phyloP scores from a whole-genome alignment of 1,139 yeast species.

The Candida tetrigidarum region DNA sequence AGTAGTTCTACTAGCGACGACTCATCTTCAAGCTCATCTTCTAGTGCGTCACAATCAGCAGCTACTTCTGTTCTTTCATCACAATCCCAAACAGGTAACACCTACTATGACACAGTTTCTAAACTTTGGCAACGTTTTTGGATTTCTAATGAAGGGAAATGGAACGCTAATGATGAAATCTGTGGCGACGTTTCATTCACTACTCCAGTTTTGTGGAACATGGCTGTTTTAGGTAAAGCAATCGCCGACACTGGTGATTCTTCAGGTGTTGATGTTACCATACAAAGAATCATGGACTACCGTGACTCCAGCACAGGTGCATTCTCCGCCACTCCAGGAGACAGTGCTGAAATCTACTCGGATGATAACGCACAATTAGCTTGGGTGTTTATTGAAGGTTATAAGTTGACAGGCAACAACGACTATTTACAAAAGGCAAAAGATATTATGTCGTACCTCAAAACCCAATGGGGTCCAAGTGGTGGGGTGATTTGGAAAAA shows the following conservation, averaged over 20 bases:
- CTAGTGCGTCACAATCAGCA: constrained; percentile 8
- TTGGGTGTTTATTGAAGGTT: constrained; percentile 37
- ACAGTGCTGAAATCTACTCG: constrained; percentile 33
- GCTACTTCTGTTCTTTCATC: constrained; percentile 6
- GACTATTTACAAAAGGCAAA: constrained; percentile 21
- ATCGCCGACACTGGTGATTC: constrained; percentile 20
- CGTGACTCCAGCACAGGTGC: constrained; percentile 27
- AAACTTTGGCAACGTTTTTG: constrained; percentile 29
- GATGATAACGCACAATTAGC: constrained; percentile 41
- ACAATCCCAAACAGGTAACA: constrained; percentile 9
- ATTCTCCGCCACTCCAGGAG: constrained; percentile 36
- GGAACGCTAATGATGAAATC: constrained; percentile 22
- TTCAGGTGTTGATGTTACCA: constrained; percentile 17
- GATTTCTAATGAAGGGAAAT: constrained; percentile 18
- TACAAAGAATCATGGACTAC: constrained; percentile 22
- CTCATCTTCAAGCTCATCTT: too few species aligned
- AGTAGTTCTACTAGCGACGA: too few species aligned
- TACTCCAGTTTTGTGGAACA: constrained; percentile 28
- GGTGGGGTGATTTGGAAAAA: constrained; percentile 40
- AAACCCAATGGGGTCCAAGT: constrained; percentile 22
- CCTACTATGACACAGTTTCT: constrained; percentile 16
- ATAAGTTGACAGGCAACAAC: constrained; percentile 19
- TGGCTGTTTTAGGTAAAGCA: constrained; percentile 32
- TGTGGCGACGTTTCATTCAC: constrained; percentile 17
- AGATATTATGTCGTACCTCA: constrained; percentile 17